Conservation (phyloP, 495 filamentous ascomycete genomes). For the Niebla homalea region DNA sequence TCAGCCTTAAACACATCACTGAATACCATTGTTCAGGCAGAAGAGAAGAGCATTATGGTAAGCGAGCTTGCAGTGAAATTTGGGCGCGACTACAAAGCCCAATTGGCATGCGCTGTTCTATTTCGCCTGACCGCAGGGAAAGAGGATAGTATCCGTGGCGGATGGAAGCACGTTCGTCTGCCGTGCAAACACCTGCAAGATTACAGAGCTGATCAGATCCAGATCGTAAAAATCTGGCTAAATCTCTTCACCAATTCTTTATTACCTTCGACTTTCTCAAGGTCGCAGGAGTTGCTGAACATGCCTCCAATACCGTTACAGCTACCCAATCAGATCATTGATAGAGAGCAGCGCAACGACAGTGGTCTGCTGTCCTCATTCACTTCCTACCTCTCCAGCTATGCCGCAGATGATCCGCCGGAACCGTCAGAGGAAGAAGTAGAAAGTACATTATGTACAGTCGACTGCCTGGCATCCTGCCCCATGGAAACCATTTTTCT, state of each 20-base stretch:
- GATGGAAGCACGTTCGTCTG: constrained; percentile 69
- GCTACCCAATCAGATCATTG: constrained; percentile 83
- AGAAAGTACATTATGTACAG: constrained; percentile 85
- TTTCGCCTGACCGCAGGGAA: constrained; percentile 81
- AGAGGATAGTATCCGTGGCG: constrained; percentile 57
- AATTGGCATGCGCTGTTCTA: constrained; percentile 83
- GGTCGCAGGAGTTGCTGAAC: constrained; percentile 54
- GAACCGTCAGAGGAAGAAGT: constrained; percentile 96
- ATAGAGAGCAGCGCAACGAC: constrained; percentile 68
- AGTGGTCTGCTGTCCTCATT: constrained; percentile 83
- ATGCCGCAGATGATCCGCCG: constrained; percentile 92
- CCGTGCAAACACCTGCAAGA: neutral
- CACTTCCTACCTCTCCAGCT: constrained; percentile 93
- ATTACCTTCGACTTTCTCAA: constrained; percentile 69
- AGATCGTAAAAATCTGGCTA: constrained; percentile 81
- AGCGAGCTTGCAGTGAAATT: constrained; percentile 96
- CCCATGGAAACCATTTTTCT: constrained; percentile 68
- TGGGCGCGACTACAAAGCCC: constrained; percentile 83
- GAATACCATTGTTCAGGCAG: constrained; percentile 92
- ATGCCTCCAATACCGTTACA: constrained; percentile 81
- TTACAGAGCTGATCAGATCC: neutral
- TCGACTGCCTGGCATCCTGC: constrained; percentile 87
- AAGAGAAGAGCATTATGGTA: constrained; percentile 91
- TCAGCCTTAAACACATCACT: constrained; percentile 66
- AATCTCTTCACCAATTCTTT: constrained; percentile 95